phyloP scores from a whole-genome alignment of 2,329 filamentous ascomycete species.

The Penicillium paneum region DNA sequence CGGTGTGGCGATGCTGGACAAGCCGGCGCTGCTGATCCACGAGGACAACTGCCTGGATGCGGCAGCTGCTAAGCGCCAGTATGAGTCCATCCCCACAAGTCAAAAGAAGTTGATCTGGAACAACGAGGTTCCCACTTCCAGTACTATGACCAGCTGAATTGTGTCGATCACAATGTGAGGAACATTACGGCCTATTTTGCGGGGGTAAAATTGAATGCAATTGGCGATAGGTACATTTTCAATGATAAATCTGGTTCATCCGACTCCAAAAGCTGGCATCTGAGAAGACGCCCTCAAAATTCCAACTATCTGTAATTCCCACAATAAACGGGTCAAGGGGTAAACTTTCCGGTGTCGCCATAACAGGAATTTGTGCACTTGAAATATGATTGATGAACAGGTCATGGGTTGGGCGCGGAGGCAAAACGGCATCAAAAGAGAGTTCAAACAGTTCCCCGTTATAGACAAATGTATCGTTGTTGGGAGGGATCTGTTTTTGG shows the following conservation, averaged over 20 bases:
- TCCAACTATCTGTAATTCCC: neutral
- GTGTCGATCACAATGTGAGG: conserved; percentile 28
- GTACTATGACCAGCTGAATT: conserved; percentile 29
- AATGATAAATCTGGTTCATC: conserved; percentile 13
- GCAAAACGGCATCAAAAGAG: conserved; percentile 4
- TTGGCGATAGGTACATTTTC: neutral
- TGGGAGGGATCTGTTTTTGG: neutral
- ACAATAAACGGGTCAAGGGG: conserved; percentile 1
- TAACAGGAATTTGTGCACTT: neutral
- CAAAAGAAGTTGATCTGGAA: conserved; percentile 32
- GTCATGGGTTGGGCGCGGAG: conserved; percentile 16
- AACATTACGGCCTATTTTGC: conserved; percentile 28
- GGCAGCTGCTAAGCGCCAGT: conserved; percentile 20
- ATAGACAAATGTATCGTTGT: neutral
- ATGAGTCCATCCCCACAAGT: conserved; percentile 6
- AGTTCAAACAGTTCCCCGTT: neutral
- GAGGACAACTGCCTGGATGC: conserved; percentile 34
- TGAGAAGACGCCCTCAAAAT: conserved; percentile 13
- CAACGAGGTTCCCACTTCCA: conserved; percentile 30
- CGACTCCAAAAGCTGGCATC: conserved; percentile 19
- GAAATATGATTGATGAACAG: conserved; percentile 16
- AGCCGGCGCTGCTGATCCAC: conserved; percentile 30
- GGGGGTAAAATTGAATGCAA: conserved; percentile 9
- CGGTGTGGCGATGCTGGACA: conserved; percentile 29
- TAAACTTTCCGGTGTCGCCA: neutral